A percentile compares a stretch with the other conserved stretches of the same genome.
phyloP scores from a whole-genome alignment of 2,329 filamentous ascomycete species.

The Byssothecium circinans region DNA sequence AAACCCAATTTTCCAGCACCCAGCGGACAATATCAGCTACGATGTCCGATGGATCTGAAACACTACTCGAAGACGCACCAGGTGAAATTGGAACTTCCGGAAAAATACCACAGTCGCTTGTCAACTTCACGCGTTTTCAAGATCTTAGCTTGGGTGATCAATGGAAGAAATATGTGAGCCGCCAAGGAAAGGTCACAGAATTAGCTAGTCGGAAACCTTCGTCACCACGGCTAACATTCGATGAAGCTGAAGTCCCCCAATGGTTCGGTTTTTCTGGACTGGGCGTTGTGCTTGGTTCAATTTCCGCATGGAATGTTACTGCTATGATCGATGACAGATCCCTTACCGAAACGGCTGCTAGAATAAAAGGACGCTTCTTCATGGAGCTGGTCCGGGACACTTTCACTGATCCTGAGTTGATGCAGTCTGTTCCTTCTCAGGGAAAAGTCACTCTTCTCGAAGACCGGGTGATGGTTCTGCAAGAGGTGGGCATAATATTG shows the following conservation, averaged over 20 bases:
- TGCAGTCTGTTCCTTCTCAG: not conserved
- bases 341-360: slow-evolving; percentile 7
- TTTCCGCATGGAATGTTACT: slow-evolving; percentile 12
- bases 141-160: too few species aligned
- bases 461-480: slow-evolving; percentile 17
- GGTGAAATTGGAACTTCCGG: too few species aligned
- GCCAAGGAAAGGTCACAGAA: too few species aligned
- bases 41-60: too few species aligned
- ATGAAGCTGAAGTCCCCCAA: not conserved
- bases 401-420: slow-evolving; percentile 2
- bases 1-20: too few species aligned
- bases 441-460: slow-evolving; percentile 10
- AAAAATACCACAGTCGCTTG: not conserved
- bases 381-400: slow-evolving; percentile 17
- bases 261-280: slow-evolving; percentile 10
- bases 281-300: slow-evolving; percentile 13
- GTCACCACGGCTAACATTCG: too few species aligned
- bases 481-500: too few species aligned
- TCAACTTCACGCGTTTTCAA: too few species aligned
- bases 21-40: too few species aligned
- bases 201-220: too few species aligned
- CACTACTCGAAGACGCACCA: too few species aligned
- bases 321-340: slow-evolving; percentile 10
- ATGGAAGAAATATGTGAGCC: too few species aligned
- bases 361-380: slow-evolving; percentile 22